phyloP scores from a whole-genome alignment of 2,329 filamentous ascomycete genomes.

The Pestalotiopsis fici region DNA sequence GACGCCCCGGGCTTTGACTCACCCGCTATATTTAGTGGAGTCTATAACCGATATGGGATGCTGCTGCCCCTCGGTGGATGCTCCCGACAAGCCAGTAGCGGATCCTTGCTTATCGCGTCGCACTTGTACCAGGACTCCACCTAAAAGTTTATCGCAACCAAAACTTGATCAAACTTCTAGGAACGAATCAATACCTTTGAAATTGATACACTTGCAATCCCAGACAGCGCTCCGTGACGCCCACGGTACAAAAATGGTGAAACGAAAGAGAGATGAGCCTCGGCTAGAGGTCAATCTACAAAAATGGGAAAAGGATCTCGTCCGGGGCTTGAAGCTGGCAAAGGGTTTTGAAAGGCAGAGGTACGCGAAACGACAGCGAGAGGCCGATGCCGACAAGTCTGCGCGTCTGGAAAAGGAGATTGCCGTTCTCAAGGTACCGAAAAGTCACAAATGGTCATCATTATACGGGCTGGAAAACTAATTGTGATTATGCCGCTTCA shows the following conservation, averaged over 20 bases:
- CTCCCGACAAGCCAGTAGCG: background rate
- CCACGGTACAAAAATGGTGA: constrained; percentile 62
- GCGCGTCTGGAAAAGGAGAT: constrained; percentile 64
- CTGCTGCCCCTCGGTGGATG: background rate
- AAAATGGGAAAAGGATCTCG: constrained; percentile 60
- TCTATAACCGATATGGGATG: background rate
- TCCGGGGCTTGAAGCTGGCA: constrained; percentile 68
- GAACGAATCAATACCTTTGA: background rate
- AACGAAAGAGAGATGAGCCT: constrained; percentile 55
- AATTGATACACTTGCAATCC: too few relatives aligned
- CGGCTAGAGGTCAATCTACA: constrained; percentile 51
- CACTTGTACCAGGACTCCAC: background rate
- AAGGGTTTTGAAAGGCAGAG: constrained; percentile 81
- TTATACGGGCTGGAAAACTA: constrained; percentile 7
- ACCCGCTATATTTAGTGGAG: background rate
- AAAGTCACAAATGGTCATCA: background rate
- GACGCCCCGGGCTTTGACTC: background rate
- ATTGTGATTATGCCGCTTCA: constrained; percentile 24
- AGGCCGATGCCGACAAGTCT: constrained; percentile 52
- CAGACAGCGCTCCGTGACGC: too few relatives aligned
- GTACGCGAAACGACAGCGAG: constrained; percentile 59
- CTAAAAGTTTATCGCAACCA: constrained; percentile 2
- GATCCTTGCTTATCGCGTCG: background rate
- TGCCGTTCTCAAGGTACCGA: constrained; percentile 53
- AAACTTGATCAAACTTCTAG: background rate